Conservation (phyloP, 1,284 basidiomycete species). For the Rhodotorula sp. region DNA sequence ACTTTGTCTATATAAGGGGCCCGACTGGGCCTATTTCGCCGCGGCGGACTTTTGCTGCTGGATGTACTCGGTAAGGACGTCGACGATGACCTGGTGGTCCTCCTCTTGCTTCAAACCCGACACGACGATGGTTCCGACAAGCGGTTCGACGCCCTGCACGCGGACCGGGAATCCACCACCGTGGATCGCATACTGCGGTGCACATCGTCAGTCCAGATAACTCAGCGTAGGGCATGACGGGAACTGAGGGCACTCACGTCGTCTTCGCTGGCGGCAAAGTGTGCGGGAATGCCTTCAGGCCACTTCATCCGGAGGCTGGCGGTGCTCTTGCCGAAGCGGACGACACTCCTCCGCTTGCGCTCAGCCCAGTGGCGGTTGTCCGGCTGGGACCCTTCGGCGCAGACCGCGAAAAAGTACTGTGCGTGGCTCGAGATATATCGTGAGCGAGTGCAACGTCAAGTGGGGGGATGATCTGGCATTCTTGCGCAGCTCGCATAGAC, state of each 20-base stretch:
- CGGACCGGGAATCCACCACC: conserved; percentile 44
- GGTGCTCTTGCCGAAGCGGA: conserved; percentile 29
- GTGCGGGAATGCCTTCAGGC: conserved; percentile 1
- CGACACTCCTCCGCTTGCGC: conserved; percentile 34
- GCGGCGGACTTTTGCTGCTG: neutral
- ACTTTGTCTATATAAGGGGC: no score
- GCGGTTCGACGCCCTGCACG: conserved; percentile 40
- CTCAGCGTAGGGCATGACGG: no score
- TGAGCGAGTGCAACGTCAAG: neutral
- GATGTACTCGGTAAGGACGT: conserved; percentile 36
- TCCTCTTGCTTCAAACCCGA: conserved; percentile 42
- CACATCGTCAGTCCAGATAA: neutral
- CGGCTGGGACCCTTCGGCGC: conserved; percentile 17
- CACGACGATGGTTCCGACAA: conserved; percentile 41
- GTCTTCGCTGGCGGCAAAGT: neutral
- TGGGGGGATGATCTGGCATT: neutral
- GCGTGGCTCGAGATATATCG: neutral
- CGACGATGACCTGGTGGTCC: conserved; percentile 42
- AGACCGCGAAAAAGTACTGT: conserved; percentile 37
- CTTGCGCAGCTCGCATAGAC: neutral
- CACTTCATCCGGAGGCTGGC: conserved; percentile 27
- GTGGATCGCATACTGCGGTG: conserved; percentile 32
- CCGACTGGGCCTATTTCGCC: neutral
- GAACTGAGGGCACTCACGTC: neutral
- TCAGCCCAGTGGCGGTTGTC: conserved; percentile 38